Evolutionary conservation across 2,329 filamentous ascomycete genomes (phyloP), one percentile per base, ranked within the genome.

Genomic region (Ascochyta fabae): DNA sequence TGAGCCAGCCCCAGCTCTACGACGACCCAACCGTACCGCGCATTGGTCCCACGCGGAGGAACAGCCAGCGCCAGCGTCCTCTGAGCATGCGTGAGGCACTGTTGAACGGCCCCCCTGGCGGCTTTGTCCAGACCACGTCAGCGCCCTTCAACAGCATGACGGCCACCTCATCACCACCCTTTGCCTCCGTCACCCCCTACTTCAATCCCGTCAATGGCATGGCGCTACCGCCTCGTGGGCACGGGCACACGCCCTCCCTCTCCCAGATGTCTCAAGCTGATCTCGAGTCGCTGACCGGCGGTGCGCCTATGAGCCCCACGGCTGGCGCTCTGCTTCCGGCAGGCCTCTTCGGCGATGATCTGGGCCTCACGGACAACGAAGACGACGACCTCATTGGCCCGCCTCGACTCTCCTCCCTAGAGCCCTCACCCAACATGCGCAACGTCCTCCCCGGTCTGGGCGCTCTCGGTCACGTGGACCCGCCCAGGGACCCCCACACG

Each of bases 261-360:
- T 85, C 84, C 6, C 88, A 90, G 24, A 72, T 87, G 52, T 85
- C 84, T 5, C 88, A 90, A 29, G 83, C 85, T 1, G 87, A 89
- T 16, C 76, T 88, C 4, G 84, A 85, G 54, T 81, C 81, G 16
- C 72, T 89, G 33, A 86, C 83, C 3, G 83, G 81, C 16, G 86
- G 85, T 26, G 90, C 88, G 2, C 89, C 89, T 1, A 84, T 94
- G 71, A 93, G 89, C 65, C 91, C 91, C 1, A 89, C 89, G 4
- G 91, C 90, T 2, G 87, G 89, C 26, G 84, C 88, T 15, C 79
- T 94, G 3, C 77, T 96, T 15, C 91, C 91, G 0, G 89, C 90
- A 1, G 86, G 84, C 56, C 78, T 89, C 4, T 81, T 86, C 45
- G 82, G 82, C 6, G 86, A 88, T 47, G 88, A 90, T 43, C 81